These are phyloP conservation scores for Hypoxylon lenormandii DNA, from an alignment of 495 filamentous ascomycete genomes.

Conservation along the genomic window DNA sequence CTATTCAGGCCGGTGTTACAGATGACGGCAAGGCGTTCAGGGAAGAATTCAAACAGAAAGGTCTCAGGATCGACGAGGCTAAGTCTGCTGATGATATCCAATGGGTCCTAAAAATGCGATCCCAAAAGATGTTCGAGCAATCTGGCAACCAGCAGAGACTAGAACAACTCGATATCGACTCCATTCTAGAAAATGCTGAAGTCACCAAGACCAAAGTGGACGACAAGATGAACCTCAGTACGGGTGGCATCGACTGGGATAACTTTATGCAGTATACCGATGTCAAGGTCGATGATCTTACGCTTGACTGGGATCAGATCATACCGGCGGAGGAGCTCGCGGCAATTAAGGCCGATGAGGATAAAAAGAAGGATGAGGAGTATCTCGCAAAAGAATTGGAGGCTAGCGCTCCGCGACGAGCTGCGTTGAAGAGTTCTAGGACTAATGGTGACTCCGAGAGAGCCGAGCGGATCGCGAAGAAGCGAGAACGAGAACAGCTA, in stretches of 20 bases:
- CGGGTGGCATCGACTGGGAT: conserved; percentile 88
- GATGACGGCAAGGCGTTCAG: conserved; percentile 85
- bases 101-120: conserved; percentile 89
- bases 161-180: conserved; percentile 98
- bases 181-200: conserved; percentile 94
- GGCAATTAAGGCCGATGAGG: conserved; percentile 87
- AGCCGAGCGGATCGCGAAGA: conserved; percentile 91
- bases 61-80: conserved; percentile 74
- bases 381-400: conserved; percentile 86
- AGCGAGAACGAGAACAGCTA: conserved; percentile 82
- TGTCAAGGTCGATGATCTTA: conserved; percentile 88
- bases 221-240: conserved; percentile 67
- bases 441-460: conserved; percentile 77
- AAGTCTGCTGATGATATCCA: conserved; percentile 90
- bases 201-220: conserved; percentile 92
- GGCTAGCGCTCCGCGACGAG: conserved; percentile 86
- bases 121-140: conserved; percentile 97
- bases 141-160: conserved; percentile 94
- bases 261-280: conserved; percentile 96
- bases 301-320: conserved; percentile 92
- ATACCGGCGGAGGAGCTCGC: conserved; percentile 93
- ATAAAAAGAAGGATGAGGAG: conserved; percentile 80
- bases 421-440: conserved; percentile 61
- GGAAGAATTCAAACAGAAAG: conserved; percentile 67
- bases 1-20: conserved; percentile 95